Conservation (phyloP, 768 basidiomycete genomes). For the Hericium alpestre region DNA sequence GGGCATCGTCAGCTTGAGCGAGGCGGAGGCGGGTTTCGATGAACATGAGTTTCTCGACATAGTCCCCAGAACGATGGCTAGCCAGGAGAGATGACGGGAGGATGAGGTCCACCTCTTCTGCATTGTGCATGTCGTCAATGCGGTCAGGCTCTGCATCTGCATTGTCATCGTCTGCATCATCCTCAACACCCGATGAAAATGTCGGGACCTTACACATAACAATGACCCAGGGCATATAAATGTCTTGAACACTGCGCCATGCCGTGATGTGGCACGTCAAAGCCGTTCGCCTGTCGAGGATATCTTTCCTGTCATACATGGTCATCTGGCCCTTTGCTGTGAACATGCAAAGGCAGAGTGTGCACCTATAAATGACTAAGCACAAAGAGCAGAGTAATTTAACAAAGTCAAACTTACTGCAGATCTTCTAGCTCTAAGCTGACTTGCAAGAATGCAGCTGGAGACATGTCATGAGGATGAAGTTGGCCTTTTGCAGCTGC, state of each 20-base stretch:
- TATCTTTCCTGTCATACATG: not conserved
- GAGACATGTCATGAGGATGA: constrained; percentile 8
- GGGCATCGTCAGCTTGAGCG: constrained; percentile 7
- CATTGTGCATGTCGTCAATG: too few relatives aligned
- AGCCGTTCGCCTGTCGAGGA: constrained; percentile 3
- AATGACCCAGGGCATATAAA: constrained; percentile 10
- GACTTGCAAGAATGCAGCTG: constrained; percentile 9
- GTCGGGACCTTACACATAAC: not conserved
- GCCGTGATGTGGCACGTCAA: constrained; percentile 2
- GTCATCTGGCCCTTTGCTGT: not conserved
- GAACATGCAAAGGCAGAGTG: not conserved
- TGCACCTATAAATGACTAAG: not conserved
- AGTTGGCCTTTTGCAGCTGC: not conserved
- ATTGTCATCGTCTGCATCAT: not conserved
- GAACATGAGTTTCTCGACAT: not conserved
- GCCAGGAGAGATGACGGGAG: constrained; percentile 6
- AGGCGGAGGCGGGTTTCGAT: constrained; percentile 6
- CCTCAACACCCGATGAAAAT: not conserved
- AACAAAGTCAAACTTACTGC: constrained; percentile 13
- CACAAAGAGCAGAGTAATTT: too few relatives aligned
- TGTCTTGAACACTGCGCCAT: constrained; percentile 7
- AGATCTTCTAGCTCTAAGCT: constrained; percentile 17
- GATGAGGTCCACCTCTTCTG: not conserved
- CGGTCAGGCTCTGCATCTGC: not conserved
- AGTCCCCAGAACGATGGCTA: not conserved